These are phyloP conservation scores for Aspergillus cejpii DNA, from an alignment of 2,329 filamentous ascomycete genomes.

Conservation along the genomic window DNA sequence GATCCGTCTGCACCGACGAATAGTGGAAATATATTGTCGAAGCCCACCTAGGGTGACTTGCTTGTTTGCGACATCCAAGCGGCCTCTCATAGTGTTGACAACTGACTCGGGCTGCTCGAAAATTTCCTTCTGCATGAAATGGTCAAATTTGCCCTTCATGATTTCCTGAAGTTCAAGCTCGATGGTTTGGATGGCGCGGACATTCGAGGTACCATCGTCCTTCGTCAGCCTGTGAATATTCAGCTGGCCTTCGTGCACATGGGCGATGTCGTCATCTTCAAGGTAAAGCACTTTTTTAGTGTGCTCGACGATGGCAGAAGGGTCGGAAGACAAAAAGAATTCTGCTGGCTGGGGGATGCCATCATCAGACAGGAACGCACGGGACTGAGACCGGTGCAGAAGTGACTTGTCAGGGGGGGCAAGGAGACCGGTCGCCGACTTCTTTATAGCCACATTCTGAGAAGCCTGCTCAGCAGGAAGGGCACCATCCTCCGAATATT, in stretches of 20 bases:
- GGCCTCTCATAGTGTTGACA: constrained; percentile 99
- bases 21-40: constrained; percentile 91
- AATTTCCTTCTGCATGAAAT: constrained; percentile 99
- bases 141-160: constrained; percentile 99
- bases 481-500: constrained; percentile 83
- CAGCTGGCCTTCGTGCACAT: constrained; percentile 97
- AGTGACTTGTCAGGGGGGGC: constrained; percentile 95
- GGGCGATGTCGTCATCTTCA: constrained; percentile 98
- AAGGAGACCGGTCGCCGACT: constrained; percentile 66
- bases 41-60: constrained; percentile 92
- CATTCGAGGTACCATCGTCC: constrained; percentile 92
- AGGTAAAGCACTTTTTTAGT: constrained; percentile 99
- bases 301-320: constrained; percentile 97
- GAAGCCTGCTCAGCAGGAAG: constrained; percentile 90
- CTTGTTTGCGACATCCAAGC: constrained; percentile 88
- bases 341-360: constrained; percentile 96
- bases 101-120: constrained; percentile 99
- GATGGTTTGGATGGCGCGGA: constrained; percentile 95
- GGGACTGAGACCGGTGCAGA: constrained; percentile 95
- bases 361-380: constrained; percentile 97
- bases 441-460: constrained; percentile 95
- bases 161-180: constrained; percentile 99
- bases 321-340: constrained; percentile 98
- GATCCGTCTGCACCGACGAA: constrained; percentile 90
- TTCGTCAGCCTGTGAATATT: constrained; percentile 99